Evolutionary conservation across 108 stramenopile genomes (phyloP).

Genomic region (Discostella stelligeroides): DNA sequence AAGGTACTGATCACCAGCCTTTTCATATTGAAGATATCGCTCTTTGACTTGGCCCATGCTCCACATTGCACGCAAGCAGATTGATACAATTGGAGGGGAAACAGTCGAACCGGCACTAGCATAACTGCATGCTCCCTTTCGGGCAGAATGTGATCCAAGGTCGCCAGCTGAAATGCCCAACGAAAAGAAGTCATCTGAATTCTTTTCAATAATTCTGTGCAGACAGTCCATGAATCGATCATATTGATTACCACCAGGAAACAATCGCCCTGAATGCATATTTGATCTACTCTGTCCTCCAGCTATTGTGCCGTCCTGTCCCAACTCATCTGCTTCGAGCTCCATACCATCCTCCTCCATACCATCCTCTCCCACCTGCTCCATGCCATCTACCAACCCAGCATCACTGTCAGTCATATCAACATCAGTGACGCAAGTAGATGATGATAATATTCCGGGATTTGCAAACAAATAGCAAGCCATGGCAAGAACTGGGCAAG

Average conservation of each 20-base stretch:
- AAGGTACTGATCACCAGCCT: conserved; percentile 28
- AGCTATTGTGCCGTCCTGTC: too few relatives aligned
- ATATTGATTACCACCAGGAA: conserved; percentile 13
- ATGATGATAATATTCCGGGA: conserved; percentile 3
- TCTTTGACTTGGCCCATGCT: conserved; percentile 26
- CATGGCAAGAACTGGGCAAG: conserved; percentile 27
- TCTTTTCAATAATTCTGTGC: background rate
- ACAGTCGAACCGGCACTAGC: conserved; percentile 17
- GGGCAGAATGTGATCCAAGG: conserved; percentile 24
- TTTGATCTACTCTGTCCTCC: too few relatives aligned
- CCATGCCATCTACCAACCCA: background rate
- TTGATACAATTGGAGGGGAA: conserved; percentile 22
- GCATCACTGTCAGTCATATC: background rate
- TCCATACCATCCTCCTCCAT: conserved; percentile 1
- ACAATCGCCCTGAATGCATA: conserved; percentile 1
- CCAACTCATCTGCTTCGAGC: background rate
- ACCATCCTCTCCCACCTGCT: conserved; percentile 5
- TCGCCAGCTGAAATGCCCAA: conserved; percentile 17
- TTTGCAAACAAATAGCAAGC: conserved; percentile 14
- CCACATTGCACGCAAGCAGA: conserved; percentile 20
- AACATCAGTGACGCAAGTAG: background rate
- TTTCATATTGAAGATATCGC: conserved; percentile 19
- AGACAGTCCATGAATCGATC: conserved; percentile 22
- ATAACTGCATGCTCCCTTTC: conserved; percentile 23
- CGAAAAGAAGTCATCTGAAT: background rate